Evolutionary conservation across 768 basidiomycete species (phyloP), one percentile per base, ranked within the genome.

Genomic region (Serpula lacrymans): DNA sequence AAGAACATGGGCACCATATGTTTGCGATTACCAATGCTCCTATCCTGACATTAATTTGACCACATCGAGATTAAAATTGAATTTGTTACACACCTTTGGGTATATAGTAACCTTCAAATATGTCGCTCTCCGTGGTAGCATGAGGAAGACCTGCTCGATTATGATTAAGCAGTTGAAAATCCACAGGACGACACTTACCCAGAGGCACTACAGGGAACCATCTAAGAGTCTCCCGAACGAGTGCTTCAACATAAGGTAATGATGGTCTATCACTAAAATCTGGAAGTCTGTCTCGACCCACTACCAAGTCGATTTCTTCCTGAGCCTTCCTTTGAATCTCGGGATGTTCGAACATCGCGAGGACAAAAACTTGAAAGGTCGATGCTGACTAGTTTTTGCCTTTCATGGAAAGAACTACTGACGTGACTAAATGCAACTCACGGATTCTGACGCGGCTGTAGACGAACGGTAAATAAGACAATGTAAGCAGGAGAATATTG

Each of bases 31-130:
- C n/a, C n/a, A n/a, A n/a, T n/a, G n/a, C n/a, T n/a, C n/a, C n/a
- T n/a, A n/a, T n/a, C n/a, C n/a, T n/a, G n/a, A n/a, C n/a, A n/a
- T n/a, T n/a, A n/a, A n/a, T n/a, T n/a, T n/a, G n/a, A n/a, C n/a
- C n/a, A n/a, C n/a, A n/a, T n/a, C n/a, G n/a, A n/a, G n/a, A n/a
- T n/a, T n/a, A n/a, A n/a, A n/a, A n/a, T n/a, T n/a, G n/a, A n/a
- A n/a, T n/a, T n/a, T n/a, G n/a, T n/a, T n/a, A n/a, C n/a, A n/a
- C n/a, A n/a, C 75, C 76, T 39, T 64, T 62, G 6, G 77, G 76
- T 33, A 79, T 78, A 5, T 70, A 51, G 40, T 72, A 72, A 11
- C 66, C 63, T 27, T 58, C 50, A 43, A 68, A 69, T 9, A 56
- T 41, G 30, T 69, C 68, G 42, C 66, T 64, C 37, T 59, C 47